Conservation (phyloP, 306 rosid species). For the Gastrolobium bilobum region DNA sequence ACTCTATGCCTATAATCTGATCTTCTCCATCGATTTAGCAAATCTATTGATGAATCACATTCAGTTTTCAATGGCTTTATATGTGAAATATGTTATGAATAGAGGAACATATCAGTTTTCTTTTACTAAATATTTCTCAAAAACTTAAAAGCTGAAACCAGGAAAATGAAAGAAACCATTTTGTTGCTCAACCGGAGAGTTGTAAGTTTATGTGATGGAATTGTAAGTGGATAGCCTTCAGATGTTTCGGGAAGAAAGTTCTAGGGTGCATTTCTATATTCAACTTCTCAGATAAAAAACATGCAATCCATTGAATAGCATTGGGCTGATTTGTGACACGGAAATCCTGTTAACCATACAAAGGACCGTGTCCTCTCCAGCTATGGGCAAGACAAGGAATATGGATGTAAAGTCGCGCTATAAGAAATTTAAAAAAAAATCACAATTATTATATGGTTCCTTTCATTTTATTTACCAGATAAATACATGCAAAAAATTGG, state of each 20-base stretch:
- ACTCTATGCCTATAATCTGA: not conserved
- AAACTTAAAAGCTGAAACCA: slow-evolving; percentile 8
- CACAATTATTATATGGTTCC: not conserved
- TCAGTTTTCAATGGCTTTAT: not conserved
- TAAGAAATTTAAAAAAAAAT: not conserved
- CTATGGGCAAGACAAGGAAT: not conserved
- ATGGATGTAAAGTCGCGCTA: not conserved
- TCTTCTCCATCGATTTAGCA: not conserved
- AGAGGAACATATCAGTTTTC: not conserved
- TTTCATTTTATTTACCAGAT: no score
- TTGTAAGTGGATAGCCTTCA: not conserved
- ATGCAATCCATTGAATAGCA: not conserved
- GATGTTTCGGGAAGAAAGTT: not conserved
- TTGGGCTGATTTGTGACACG: not conserved
- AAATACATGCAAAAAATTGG: not conserved
- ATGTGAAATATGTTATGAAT: not conserved
- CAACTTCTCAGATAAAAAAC: not conserved
- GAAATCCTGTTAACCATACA: not conserved
- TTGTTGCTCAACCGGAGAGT: not conserved
- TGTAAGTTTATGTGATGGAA: not conserved
- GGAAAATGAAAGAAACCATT: not conserved
- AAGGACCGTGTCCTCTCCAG: not conserved
- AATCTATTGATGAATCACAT: not conserved
- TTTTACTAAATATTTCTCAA: not conserved
- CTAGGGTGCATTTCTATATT: not conserved